Evolutionary conservation across 345 rosid genomes (phyloP), one percentile per base, ranked within the genome.

Genomic region (Citrus trifoliata): DNA sequence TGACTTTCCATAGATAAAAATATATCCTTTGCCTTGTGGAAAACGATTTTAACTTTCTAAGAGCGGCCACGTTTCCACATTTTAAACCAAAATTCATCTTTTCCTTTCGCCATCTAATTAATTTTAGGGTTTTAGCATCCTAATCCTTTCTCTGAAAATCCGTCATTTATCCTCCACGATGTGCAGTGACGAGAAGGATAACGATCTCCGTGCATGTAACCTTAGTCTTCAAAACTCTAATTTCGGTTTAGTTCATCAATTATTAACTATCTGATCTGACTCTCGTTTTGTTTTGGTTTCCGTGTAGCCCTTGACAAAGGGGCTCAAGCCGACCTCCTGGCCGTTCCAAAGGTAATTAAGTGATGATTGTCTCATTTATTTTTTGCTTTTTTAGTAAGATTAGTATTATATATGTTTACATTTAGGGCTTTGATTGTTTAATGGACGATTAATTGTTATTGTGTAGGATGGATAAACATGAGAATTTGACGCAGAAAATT

Each of bases 281-380:
- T 73, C 42, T 21, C 37, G 30, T 78, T 40, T 19, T 33, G 3
- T 76, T 64, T 55, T 37, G 70, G 66, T 76, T 63, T 33, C 32
- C 61, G 25, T 77, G 51, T 55, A 95, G 99, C 90, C 78, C 93
- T 93, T 77, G 88, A 88, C 80, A 90, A 86, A 10, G 92, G 74
- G 78, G 88, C 82, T 85, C 94, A 96, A 18, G 93, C 92, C 7
- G 98, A 88, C 35, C 96, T 93, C 59, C 94, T 89, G 48, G 92
- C 82, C 78, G 92, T 85, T 69, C 93, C 93, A 40, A 93, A 90
- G 95, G 98, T 95, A 59, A n/a, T 86, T 83, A 62, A 32, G 40
- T 37, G 40, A 37, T 37, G 40, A 37, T 37, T 37, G 40, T 7
- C 40, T 37, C 7, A 37, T 37, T 37, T 77, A 24, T 25, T 5